phyloP scores from a whole-genome alignment of 306 rosid species.

The Arachis hypogaea region DNA sequence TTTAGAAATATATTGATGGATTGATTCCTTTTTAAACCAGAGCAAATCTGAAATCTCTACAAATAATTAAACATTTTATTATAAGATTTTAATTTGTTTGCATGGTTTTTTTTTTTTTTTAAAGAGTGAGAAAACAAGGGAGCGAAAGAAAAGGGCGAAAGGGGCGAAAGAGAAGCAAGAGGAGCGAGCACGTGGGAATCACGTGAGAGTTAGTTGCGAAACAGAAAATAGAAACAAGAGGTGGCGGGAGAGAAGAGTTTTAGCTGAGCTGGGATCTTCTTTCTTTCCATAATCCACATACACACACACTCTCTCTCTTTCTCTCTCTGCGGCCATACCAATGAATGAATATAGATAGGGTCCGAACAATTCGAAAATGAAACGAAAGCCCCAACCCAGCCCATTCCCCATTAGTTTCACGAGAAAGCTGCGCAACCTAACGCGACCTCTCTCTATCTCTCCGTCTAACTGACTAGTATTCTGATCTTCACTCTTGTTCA shows the following conservation, averaged over 20 bases:
- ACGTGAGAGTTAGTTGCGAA: conserved; percentile 6
- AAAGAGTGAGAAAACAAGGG: not conserved
- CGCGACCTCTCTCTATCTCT: not conserved
- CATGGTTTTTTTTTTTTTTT: too few relatives aligned
- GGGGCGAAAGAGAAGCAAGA: not conserved
- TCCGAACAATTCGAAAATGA: not conserved
- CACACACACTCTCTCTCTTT: not conserved
- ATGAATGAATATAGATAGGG: not conserved
- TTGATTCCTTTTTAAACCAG: too few relatives aligned
- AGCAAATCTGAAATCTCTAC: too few relatives aligned
- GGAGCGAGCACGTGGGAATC: conserved; percentile 15
- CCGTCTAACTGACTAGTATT: not conserved
- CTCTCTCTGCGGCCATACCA: not conserved
- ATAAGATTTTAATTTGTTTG: too few relatives aligned
- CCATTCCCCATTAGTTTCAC: conserved; percentile 20
- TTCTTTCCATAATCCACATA: too few relatives aligned
- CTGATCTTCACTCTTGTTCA: not conserved
- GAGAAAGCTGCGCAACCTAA: conserved; percentile 10
- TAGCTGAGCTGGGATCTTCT: not conserved
- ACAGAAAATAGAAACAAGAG: conserved; percentile 8
- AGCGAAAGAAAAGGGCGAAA: not conserved
- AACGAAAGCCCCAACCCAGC: not conserved
- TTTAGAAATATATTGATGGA: too few relatives aligned
- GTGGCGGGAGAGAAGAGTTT: conserved; percentile 17
- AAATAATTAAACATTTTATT: too few relatives aligned